Base-by-base conservation (phyloP, 306 rosid species). In the Arachis hypogaea region DNA sequence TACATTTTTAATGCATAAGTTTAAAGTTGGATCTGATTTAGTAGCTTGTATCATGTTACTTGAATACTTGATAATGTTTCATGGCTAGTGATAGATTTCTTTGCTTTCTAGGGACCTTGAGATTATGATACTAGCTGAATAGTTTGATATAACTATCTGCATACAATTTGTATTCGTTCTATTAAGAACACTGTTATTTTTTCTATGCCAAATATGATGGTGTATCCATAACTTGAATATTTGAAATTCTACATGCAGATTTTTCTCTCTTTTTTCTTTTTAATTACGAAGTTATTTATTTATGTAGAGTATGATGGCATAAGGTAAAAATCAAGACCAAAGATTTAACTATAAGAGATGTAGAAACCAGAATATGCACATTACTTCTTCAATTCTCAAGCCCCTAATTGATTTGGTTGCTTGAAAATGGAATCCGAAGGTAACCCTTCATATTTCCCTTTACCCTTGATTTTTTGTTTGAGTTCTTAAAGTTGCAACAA, bases 351-450 rank as follows among this genome's bases (percentile, higher is more conserved):
- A 6, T 9, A 22, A 55, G 56, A 9, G 56, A 64, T 66, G 58
- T 54, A 46, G 22, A 46, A 5, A 47, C 71, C 30, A 28, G 59
- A 49, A 51, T 33, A 7, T 29, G 7, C 46, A 43, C 46, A 43
- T 43, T 4, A 7, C 46, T 7, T 42, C 36, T 4, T 36, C 49
- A 10, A 28, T 55, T 55, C 40, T 28, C 9, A 9, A 51, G 33
- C 54, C 68, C 7, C 40, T 43, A 2, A 69, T 2, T 58, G 42
- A 29, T 66, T 75, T 47, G 38, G 16, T 72, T 73, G 41, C 62
- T 38, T 67, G 46, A 71, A 79, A 76, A 92, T 92, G 97, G 97
- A 92, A 75, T 74, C 90, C 1, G 96, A 92, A 81, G 96, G 97
- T 80, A 65, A 36, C 59, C 65, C 64, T 58, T 66, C 5, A 43